Evolutionary conservation across 257 asterid genomes (phyloP), one percentile per base, ranked within the genome.

Genomic region (Hygrophila difformis): DNA sequence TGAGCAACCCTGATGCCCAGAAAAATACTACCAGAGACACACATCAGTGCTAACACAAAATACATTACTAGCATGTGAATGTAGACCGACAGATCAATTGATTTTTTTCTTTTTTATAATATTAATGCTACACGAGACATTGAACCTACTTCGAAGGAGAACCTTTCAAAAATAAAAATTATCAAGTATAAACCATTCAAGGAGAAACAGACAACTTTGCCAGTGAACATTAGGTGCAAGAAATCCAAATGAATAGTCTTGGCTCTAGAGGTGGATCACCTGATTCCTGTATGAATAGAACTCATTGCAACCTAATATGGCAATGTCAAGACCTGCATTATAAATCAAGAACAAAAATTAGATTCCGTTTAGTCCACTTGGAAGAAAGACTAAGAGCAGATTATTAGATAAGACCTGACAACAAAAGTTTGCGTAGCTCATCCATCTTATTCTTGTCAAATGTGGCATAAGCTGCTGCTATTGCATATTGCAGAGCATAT

Each of bases 261-360:
- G 0, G 31, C 7, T 20, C 39, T 21, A 23, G 39, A 7, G 40
- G 49, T 56, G 54, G 6, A 17, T 56, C 67, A 81, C 97, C 97
- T 79, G 94, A 63, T 84, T 71, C 67, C 97, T 79, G 54, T 84
- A 88, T 16, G 97, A 89, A 67, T 89, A 84, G 63, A 89, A 89
- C 59, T 85, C 96, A 39, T 89, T 89, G 80, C 97, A 65, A 33
- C 96, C 96, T 59, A 89, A 61, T 63, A 89, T 84, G 34, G 92
- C 79, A 49, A 89, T 85, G 57, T 85, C 94, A 48, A 85, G 75
- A 69, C 98, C 94, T 89, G 96, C 80, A 66, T 61, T 36, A 58
- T 73, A 66, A 73, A 71, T 55, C 49, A 45, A 55, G 52, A 68
- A 61, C 41, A 58, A 51, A 47, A 33, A 57, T 69, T 60, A 72